Evolutionary conservation across 768 basidiomycete genomes (phyloP).

Genomic region (Exidia glandulosa): DNA sequence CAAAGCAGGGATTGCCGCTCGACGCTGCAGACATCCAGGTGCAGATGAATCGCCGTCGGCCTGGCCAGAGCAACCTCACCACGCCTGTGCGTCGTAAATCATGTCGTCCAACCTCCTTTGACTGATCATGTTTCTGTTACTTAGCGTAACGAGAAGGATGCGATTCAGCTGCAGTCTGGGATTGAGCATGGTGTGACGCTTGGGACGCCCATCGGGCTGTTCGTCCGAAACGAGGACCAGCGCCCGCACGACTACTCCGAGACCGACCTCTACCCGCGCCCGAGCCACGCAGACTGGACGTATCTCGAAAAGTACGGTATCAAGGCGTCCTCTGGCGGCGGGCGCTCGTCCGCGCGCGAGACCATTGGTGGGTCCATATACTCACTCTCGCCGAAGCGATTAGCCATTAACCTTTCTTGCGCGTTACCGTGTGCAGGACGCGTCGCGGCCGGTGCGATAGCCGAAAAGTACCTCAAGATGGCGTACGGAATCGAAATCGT

Average conservation of each 20-base stretch:
- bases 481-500: conserved; percentile 90
- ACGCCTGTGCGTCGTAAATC: conserved; percentile 60
- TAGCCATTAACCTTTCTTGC: background rate
- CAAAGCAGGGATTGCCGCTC: conserved; percentile 64
- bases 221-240: conserved; percentile 97
- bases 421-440: conserved; percentile 45
- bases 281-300: conserved; percentile 95
- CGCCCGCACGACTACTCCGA: conserved; percentile 97
- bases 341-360: conserved; percentile 89
- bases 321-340: conserved; percentile 95
- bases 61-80: conserved; percentile 93
- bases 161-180: conserved; percentile 88
- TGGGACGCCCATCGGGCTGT: conserved; percentile 93
- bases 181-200: conserved; percentile 89
- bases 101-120: background rate
- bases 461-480: conserved; percentile 84
- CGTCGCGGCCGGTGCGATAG: conserved; percentile 96
- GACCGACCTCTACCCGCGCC: conserved; percentile 94
- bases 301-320: conserved; percentile 96
- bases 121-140: background rate
- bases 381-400: background rate
- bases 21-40: conserved; percentile 76
- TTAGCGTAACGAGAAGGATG: conserved; percentile 91
- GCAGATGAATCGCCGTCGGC: conserved; percentile 83
- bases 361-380: conserved; percentile 84